Evolutionary conservation across 2,329 filamentous ascomycete species (phyloP).

Genomic region (Aspergillus caelatus): DNA sequence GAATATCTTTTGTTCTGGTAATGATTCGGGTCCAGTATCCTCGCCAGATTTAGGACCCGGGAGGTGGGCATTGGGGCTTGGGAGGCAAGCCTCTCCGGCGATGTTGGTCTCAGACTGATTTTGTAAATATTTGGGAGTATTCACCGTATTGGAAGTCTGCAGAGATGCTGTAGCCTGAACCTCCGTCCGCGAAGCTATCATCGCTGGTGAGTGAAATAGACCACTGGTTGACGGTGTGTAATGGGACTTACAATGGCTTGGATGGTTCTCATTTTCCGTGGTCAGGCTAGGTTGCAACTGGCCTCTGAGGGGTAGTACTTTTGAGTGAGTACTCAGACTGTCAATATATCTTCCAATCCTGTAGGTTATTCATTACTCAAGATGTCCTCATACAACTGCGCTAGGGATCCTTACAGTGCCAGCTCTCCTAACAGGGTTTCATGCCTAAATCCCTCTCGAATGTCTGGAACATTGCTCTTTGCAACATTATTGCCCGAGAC

Average conservation of each 20-base stretch:
- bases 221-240: not conserved
- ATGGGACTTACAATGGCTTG: not conserved
- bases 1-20: slow-evolving; percentile 45
- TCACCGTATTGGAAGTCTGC: not conserved
- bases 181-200: not conserved
- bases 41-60: not conserved
- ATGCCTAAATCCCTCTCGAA: slow-evolving; percentile 85
- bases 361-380: not conserved
- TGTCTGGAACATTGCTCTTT: slow-evolving; percentile 94
- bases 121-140: not conserved
- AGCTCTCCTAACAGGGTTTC: slow-evolving; percentile 84
- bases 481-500: slow-evolving; percentile 86
- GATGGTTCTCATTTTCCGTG: not conserved
- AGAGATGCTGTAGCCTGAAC: not conserved
- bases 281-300: not conserved
- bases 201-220: not conserved
- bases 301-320: not conserved
- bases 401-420: slow-evolving; percentile 65
- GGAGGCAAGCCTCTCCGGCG: not conserved
- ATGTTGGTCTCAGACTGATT: not conserved
- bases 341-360: slow-evolving; percentile 7
- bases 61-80: not conserved
- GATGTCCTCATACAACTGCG: not conserved
- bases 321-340: not conserved
- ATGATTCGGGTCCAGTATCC: slow-evolving; percentile 17